Base-by-base conservation (phyloP, 2,329 filamentous ascomycete species). In the Leptographium radiaticola region DNA sequence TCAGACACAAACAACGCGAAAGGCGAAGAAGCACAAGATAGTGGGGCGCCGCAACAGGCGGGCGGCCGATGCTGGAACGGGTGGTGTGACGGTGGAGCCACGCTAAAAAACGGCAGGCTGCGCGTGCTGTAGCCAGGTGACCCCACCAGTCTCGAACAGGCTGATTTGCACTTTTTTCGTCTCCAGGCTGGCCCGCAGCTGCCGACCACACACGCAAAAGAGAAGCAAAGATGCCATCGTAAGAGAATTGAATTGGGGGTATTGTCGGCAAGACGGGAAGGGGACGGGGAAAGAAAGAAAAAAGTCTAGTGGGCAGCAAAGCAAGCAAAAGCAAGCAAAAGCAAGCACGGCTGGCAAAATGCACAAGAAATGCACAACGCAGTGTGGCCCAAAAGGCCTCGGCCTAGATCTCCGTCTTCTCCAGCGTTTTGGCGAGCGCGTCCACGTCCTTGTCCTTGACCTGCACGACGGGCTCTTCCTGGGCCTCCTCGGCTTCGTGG, bases 391-490 rank as follows among this genome's bases (percentile, higher is more conserved):
- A n/a, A n/a, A n/a, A n/a, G n/a, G n/a, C n/a, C n/a, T n/a, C n/a
- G n/a, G n/a, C 18, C 38, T 50, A 81, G 59, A 81, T 75, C 49
- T 61, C 66, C 30, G 87, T 86, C 77, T 90, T 90, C 57, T 78
- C 80, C 61, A 97, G 70, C 64, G 81, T 76, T 66, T 84, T 79
- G 16, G 89, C 86, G 63, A 97, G 72, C 47, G 82, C 83, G 62
- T 96, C 89, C 42, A 97, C 87, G 36, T 86, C 85, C 67, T 83
- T 80, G 65, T 90, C 82, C 68, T 87, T 78, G 59, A 79, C 69
- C 67, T 84, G 79, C 16, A 80, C 76, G n/a, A 84, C 80, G 43
- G 86, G 84, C 68, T 89, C 79, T 58, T 86, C 77, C 68, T 89
- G 84, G 1, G 83, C 84, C 63, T 81, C 76, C 61, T 89, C 78